Conservation (phyloP, 495 filamentous ascomycete genomes). For the Usnea hakonensis region DNA sequence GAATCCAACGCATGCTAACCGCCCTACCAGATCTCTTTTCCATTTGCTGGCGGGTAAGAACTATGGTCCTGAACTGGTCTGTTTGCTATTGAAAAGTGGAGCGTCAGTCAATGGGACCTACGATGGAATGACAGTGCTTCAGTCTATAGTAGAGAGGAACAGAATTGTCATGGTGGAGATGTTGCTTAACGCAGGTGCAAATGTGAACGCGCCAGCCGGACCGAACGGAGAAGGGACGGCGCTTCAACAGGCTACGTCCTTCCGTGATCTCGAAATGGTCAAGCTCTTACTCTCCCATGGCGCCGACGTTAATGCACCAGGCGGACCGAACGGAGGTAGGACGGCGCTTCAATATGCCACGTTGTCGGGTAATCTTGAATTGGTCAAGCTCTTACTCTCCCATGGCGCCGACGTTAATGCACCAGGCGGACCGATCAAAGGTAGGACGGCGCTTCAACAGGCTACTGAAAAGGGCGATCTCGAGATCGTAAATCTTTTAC, state of each 20-base stretch:
- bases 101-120: too few species aligned
- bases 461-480: conserved; percentile 51
- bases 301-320: too few species aligned
- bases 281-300: not conserved
- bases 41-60: not conserved
- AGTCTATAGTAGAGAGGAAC: too few species aligned
- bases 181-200: too few species aligned
- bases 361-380: not conserved
- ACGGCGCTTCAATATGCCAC: conserved; percentile 16
- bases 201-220: too few species aligned
- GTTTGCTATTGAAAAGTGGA: not conserved
- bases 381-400: not conserved
- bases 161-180: too few species aligned
- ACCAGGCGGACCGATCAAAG: conserved; percentile 31
- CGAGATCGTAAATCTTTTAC: conserved; percentile 42
- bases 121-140: too few species aligned
- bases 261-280: not conserved
- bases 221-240: too few species aligned
- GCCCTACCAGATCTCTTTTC: too few species aligned
- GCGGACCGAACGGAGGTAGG: not conserved
- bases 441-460: conserved; percentile 49
- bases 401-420: conserved; percentile 29
- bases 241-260: too few species aligned
- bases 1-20: too few species aligned
- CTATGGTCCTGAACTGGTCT: not conserved